These are phyloP conservation scores for Fusarium begoniae DNA, from an alignment of 2,329 filamentous ascomycete genomes.

Conservation along the genomic window DNA sequence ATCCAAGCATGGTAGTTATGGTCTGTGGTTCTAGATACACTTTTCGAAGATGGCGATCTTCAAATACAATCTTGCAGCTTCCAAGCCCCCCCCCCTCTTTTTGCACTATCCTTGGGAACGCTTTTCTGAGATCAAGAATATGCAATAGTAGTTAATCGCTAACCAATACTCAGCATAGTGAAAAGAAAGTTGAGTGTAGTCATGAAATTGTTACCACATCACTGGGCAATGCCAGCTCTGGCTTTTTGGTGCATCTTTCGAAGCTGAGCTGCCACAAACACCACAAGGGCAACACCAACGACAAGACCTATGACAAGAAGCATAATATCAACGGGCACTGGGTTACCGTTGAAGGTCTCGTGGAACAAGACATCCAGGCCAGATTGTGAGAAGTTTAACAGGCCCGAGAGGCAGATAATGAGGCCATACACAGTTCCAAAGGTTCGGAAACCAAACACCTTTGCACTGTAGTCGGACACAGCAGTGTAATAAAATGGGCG, in stretches of 20 bases:
- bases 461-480: conserved; percentile 88
- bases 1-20: background rate
- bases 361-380: conserved; percentile 83
- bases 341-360: conserved; percentile 74
- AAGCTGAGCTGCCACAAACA: conserved; percentile 65
- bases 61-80: background rate
- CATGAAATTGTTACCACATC: background rate
- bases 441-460: conserved; percentile 91
- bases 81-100: background rate
- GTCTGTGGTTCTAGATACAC: background rate
- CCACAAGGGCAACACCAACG: conserved; percentile 72
- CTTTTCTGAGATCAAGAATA: background rate
- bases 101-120: background rate
- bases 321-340: conserved; percentile 78
- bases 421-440: conserved; percentile 95
- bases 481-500: conserved; percentile 91
- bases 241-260: conserved; percentile 45
- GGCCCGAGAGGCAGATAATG: conserved; percentile 84
- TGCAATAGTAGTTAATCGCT: background rate
- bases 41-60: background rate
- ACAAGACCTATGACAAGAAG: conserved; percentile 69
- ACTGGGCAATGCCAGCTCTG: conserved; percentile 38
- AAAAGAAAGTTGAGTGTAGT: background rate
- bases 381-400: conserved; percentile 86
- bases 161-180: background rate